Conservation (phyloP, 345 rosid genomes). For the Erysimum cheiranthoides region DNA sequence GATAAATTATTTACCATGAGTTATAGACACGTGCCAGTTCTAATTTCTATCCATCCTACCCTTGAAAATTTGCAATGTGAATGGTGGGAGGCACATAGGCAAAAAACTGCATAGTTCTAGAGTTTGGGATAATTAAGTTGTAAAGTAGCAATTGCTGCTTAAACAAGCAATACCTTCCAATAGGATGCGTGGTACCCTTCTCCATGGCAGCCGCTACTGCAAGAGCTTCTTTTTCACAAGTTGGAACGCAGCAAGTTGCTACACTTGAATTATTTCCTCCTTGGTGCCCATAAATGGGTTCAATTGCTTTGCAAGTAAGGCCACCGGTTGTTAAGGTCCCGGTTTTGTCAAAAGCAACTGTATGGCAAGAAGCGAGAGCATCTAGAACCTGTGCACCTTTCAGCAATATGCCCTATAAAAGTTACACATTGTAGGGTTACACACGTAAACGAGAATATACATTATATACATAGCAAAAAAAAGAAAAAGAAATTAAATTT, state of each 20-base stretch:
- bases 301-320: constrained; percentile 88
- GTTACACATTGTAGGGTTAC: constrained; percentile 5
- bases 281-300: constrained; percentile 90
- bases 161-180: constrained; percentile 75
- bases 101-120: neutral
- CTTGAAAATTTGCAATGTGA: neutral
- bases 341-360: constrained; percentile 98
- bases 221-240: constrained; percentile 96
- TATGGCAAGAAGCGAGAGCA: constrained; percentile 90
- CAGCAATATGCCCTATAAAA: constrained; percentile 82
- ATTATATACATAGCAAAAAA: neutral
- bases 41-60: neutral
- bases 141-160: constrained; percentile 1
- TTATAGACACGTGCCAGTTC: neutral
- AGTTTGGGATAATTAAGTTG: neutral
- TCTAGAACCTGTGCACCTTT: constrained; percentile 97
- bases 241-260: constrained; percentile 75
- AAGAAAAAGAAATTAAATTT: neutral
- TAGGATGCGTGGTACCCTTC: constrained; percentile 99
- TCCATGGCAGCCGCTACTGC: constrained; percentile 99
- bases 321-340: constrained; percentile 99
- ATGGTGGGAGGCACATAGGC: constrained; percentile 5
- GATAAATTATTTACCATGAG: neutral
- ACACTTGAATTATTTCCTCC: constrained; percentile 43
- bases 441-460: constrained; percentile 6